Evolutionary conservation across 495 filamentous ascomycete genomes (phyloP).

Genomic region (Xylaria sp.): DNA sequence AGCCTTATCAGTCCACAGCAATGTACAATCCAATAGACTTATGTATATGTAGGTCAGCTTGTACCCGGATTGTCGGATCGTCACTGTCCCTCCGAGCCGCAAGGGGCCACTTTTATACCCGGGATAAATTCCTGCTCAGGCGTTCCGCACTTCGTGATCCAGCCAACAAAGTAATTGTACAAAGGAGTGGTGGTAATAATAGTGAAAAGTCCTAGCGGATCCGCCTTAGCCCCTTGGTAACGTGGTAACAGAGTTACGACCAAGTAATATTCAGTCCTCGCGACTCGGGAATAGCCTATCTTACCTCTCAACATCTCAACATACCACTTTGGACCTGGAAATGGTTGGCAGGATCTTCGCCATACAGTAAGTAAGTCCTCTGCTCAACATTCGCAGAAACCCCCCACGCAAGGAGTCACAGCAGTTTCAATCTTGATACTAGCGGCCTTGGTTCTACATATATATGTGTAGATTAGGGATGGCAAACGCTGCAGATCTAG

Average conservation of each 20-base stretch:
- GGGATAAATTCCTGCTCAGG: conserved; percentile 6
- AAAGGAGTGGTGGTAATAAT: background rate
- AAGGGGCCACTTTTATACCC: conserved; percentile 19
- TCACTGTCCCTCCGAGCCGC: conserved; percentile 17
- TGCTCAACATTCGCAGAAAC: background rate
- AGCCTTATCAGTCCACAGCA: background rate
- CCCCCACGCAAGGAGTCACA: background rate
- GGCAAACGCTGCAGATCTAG: background rate
- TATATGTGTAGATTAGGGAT: background rate
- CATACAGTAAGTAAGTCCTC: too few species aligned
- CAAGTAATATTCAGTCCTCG: background rate
- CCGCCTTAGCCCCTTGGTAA: background rate
- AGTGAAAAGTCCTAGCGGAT: conserved; percentile 20
- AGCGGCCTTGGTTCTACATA: background rate
- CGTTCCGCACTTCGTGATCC: conserved; percentile 13
- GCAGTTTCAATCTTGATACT: background rate
- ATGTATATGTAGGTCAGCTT: background rate
- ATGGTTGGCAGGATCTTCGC: background rate
- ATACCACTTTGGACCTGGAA: background rate
- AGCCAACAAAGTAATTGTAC: conserved; percentile 12
- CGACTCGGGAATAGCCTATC: background rate
- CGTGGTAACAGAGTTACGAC: background rate
- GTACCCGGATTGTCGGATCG: conserved; percentile 15
- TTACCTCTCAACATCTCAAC: background rate
- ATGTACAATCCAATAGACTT: background rate